Conservation (phyloP, 148 eudicot genomes). For the Fagopyrum esculentum region DNA sequence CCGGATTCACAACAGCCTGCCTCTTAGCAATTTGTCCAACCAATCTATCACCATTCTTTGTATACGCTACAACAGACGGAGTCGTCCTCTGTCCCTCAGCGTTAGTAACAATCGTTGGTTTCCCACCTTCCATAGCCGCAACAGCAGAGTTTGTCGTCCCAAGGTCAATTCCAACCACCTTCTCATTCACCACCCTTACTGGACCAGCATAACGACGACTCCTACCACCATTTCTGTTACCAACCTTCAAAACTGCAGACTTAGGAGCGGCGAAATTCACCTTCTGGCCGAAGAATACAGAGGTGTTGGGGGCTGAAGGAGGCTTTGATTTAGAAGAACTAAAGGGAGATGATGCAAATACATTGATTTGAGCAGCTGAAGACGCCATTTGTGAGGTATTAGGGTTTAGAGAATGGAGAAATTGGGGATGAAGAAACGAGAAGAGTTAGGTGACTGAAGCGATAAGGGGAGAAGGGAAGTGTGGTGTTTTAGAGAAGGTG, state of each 20-base stretch:
- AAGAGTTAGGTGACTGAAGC: neutral
- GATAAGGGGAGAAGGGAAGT: neutral
- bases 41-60: conserved; percentile 71
- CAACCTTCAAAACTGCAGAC: conserved; percentile 24
- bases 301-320: conserved; percentile 11
- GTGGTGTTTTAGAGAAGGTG: neutral
- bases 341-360: conserved; percentile 22
- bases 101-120: conserved; percentile 84
- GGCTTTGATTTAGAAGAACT: conserved; percentile 14
- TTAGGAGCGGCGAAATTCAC: conserved; percentile 19
- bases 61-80: conserved; percentile 92
- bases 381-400: conserved; percentile 31
- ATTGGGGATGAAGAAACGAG: neutral
- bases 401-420: neutral
- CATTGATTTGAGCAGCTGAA: conserved; percentile 39
- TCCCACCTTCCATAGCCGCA: conserved; percentile 98
- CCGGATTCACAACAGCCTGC: conserved; percentile 93
- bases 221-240: conserved; percentile 16
- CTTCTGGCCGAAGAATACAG: conserved; percentile 35
- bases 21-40: conserved; percentile 95
- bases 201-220: conserved; percentile 19
- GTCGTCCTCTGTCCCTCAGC: conserved; percentile 95
- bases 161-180: conserved; percentile 90
- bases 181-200: conserved; percentile 56
- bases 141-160: conserved; percentile 96